Base-by-base conservation (phyloP, 1,139 yeast species). In the Magnusiomyces clavatus region DNA sequence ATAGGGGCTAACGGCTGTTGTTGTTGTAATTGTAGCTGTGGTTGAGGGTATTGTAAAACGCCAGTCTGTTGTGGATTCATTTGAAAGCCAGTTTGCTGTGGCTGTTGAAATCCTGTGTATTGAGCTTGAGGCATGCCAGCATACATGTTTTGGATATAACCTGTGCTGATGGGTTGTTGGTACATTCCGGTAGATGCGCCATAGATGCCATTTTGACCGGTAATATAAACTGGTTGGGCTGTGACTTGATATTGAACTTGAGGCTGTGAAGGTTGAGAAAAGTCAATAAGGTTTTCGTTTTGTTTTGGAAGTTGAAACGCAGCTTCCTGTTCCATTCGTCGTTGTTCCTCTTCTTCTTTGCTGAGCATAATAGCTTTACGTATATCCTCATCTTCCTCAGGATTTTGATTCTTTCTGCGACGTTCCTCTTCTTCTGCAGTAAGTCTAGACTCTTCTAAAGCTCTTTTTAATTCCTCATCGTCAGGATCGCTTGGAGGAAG, bases 341-440 rank as follows among this genome's bases (percentile, higher is more conserved):
- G 66, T 51, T 60, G 63, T 57, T 67, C 94, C 61, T 89, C 96
- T 65, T 92, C 97, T 69, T 89, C 97, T 66, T 83, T 74, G 41
- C 94, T 83, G 61, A 92, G 77, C 68, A 83, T 83, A 58, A 90
- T 75, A 1, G 97, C 97, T 49, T 86, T 82, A 56, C 80, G 80
- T 57, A 90, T 74, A 46, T 87, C 95, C 31, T 85, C 86, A 60
- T 85, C 90, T 36, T 76, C 74, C 46, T 72, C 76, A 44, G 72
- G 73, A 29, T 60, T 59, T 43, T 56, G 59, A 3, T 11, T 37
- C 53, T 70, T 69, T 59, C 88, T 75, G 54, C 80, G 71, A 52
- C 75, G 71, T 54, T 82, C 89, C 58, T 92, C 99, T 58, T 86
- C 90, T 59, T 85, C 92, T 1, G 96, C 97, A 12, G 96, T 88